These are phyloP conservation scores for Fusarium foetens DNA, from an alignment of 2,329 filamentous ascomycete species.

Conservation along the genomic window DNA sequence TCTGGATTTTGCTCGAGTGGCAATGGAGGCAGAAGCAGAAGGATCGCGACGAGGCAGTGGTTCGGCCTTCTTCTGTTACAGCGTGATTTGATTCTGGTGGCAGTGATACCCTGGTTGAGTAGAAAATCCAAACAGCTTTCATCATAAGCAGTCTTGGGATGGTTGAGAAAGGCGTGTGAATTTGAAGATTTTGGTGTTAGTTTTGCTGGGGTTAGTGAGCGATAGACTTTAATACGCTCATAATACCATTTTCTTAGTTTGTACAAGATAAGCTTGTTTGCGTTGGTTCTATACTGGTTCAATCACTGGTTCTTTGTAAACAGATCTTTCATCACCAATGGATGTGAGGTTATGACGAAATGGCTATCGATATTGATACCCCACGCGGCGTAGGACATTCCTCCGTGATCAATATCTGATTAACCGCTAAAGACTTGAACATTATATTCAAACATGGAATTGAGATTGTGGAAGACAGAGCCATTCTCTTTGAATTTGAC, in stretches of 20 bases:
- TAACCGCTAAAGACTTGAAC: not conserved
- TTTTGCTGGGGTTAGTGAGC: not conserved
- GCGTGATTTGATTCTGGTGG: constrained; percentile 34
- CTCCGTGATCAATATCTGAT: not conserved
- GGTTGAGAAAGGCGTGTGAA: constrained; percentile 7
- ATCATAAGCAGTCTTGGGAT: constrained; percentile 11
- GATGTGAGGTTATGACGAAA: constrained; percentile 41
- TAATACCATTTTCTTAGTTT: not conserved
- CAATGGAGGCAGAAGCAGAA: constrained; percentile 71
- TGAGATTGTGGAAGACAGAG: not conserved
- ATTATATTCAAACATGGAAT: not conserved
- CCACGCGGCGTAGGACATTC: constrained; percentile 9
- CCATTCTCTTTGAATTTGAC: not conserved
- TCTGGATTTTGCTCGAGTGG: constrained; percentile 95
- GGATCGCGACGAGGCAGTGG: constrained; percentile 60
- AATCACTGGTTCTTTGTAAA: not conserved
- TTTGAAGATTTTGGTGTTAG: constrained; percentile 5
- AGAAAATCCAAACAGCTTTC: constrained; percentile 17
- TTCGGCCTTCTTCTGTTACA: constrained; percentile 45
- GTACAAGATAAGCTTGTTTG: not conserved
- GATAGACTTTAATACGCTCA: not conserved
- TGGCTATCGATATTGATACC: constrained; percentile 8
- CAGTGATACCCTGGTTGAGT: constrained; percentile 38
- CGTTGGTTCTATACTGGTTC: not conserved
- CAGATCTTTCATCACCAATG: not conserved